Base-by-base conservation (phyloP, 2,329 filamentous ascomycete genomes). In the Botrytis fabae region DNA sequence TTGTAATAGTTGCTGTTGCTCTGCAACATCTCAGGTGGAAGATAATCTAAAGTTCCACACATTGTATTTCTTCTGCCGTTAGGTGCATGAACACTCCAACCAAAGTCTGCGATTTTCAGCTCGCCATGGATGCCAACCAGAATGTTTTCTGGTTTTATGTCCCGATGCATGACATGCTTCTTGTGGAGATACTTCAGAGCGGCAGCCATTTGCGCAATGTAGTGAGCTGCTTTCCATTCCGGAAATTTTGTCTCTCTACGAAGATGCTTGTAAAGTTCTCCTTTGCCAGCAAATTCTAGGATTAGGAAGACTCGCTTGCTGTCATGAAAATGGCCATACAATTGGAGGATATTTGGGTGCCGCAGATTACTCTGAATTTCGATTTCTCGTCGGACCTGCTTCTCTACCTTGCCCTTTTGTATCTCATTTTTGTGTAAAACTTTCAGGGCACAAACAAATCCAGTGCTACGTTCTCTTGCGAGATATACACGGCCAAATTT, bases 101-200 rank as follows among this genome's bases (percentile, higher is more conserved):
- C 95, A 80, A 98, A 99, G 83, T 99, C 96, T 7, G 94, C 97
- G 80, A 99, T 95, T 84, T 99, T 99, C 85, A 99, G 95, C 85
- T 99, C 96, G 77, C 95, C 96, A 81, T 98, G 95, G 74, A 98
- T 94, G 22, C 95, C 95, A 44, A 98, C 92, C 35, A 98, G 88
- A 76, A 98, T 98, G 80, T 98, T 98, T 84, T 98, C 95, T 3
- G 95, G 95, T 85, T 98, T 98, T 85, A 98, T 98, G 79, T 98
- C 95, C 74, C 95, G 89, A 83, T 98, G 95, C 85, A 98, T 98
- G 78, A 98, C 93, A 82, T 98, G 94, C 85, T 98, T 98, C 82
- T 94, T 94, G 85, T 98, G 95, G 63, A 98, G 88, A 81, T 98
- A 98, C 78, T 91, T 91, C 78, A 97, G 85, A 0, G 94, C 94